These are phyloP conservation scores for Aspergillus quadrilineatus DNA, from an alignment of 2,329 filamentous ascomycete species.

Conservation along the genomic window DNA sequence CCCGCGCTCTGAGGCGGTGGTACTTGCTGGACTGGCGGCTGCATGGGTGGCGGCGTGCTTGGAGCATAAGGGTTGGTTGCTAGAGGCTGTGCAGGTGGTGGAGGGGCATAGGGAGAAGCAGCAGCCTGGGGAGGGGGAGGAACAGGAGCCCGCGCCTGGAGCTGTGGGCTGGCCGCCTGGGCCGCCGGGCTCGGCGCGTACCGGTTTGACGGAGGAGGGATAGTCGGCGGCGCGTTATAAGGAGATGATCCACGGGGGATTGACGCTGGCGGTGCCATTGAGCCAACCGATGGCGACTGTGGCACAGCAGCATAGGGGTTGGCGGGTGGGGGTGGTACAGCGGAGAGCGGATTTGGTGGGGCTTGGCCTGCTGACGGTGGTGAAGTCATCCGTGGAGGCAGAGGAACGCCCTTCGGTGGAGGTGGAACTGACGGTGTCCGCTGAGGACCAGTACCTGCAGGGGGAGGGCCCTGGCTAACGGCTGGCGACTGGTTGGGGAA, in stretches of 20 bases:
- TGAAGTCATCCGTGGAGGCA: constrained; percentile 67
- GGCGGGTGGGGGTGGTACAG: constrained; percentile 58
- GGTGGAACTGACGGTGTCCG: constrained; percentile 73
- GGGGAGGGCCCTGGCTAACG: constrained; percentile 46
- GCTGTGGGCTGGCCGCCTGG: constrained; percentile 51
- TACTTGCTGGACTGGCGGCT: constrained; percentile 28
- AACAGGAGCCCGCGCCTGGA: constrained; percentile 48
- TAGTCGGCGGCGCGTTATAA: constrained; percentile 76
- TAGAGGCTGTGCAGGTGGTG: constrained; percentile 37
- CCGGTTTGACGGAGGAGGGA: constrained; percentile 67
- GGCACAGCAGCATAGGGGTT: constrained; percentile 40
- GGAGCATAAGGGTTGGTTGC: constrained; percentile 46
- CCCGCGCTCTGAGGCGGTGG: constrained; percentile 41
- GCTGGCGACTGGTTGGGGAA: constrained; percentile 66
- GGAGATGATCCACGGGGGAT: constrained; percentile 75
- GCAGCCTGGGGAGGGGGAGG: constrained; percentile 47
- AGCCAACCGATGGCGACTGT: constrained; percentile 43
- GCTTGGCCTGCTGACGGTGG: constrained; percentile 60
- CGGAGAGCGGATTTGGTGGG: constrained; percentile 58
- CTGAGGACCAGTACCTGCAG: constrained; percentile 58
- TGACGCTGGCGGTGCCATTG: constrained; percentile 46
- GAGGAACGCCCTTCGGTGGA: constrained; percentile 75
- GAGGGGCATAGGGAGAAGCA: constrained; percentile 60
- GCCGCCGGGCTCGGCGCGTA: constrained; percentile 69
- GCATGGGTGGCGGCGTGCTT: constrained; percentile 48